Evolutionary conservation across 139 green algal genomes (phyloP).

Genomic region (Ostreobium quekettii): DNA sequence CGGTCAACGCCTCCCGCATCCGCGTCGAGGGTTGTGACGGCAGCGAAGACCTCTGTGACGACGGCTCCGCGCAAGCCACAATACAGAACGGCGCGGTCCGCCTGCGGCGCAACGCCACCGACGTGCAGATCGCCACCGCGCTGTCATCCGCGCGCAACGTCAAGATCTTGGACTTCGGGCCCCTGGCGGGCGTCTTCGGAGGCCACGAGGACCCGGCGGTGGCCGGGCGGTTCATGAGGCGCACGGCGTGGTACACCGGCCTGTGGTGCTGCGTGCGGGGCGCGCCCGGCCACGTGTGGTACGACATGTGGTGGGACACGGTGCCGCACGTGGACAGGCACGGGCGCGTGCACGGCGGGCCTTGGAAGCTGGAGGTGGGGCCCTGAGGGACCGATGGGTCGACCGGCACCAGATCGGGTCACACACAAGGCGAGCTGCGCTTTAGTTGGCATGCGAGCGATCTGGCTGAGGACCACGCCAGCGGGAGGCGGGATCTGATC

Average conservation of each 20-base stretch:
- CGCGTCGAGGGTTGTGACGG: constrained; percentile 24
- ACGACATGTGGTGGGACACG: neutral
- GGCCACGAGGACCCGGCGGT: neutral
- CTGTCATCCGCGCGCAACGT: neutral
- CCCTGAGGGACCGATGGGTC: too few species aligned
- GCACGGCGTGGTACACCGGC: neutral
- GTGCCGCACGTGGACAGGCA: neutral
- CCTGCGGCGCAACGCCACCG: neutral
- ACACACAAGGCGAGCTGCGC: too few species aligned
- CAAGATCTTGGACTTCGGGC: neutral
- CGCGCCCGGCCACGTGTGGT: constrained; percentile 4
- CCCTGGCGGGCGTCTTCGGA: neutral
- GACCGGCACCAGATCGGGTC: too few species aligned
- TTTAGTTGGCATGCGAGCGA: too few species aligned
- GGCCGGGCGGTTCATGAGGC: neutral
- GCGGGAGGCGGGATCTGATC: too few species aligned
- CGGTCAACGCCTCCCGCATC: constrained; percentile 23
- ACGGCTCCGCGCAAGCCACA: constrained; percentile 1
- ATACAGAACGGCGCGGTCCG: neutral
- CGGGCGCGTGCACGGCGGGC: neutral
- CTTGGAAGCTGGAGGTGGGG: neutral
- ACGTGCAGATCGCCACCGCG: neutral
- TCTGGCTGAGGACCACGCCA: too few species aligned
- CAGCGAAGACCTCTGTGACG: constrained; percentile 9
- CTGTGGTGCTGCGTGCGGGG: neutral